Evolutionary conservation across 75 land plant genomes (phyloP).

Genomic region (Ceratopteris richardii): DNA sequence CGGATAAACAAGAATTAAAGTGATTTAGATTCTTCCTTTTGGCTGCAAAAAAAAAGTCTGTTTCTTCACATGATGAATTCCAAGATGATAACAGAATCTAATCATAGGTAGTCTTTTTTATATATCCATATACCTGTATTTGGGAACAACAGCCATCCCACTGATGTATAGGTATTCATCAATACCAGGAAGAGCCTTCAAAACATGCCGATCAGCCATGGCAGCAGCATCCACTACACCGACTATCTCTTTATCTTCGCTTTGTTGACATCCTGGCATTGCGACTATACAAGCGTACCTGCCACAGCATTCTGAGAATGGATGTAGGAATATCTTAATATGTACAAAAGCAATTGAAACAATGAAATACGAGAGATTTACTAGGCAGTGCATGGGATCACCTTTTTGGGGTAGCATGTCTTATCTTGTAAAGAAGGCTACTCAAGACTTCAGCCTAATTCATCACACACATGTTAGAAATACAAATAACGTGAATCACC

Average conservation of each 20-base stretch:
- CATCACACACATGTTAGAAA: no score
- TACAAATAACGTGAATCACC: no score
- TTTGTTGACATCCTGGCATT: constrained; percentile 20
- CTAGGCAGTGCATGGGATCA: no score
- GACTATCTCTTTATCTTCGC: constrained; percentile 24
- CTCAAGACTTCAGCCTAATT: constrained; percentile 88
- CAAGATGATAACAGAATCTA: no score
- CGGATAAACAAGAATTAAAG: no score
- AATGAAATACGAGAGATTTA: background rate
- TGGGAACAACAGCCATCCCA: constrained; percentile 69
- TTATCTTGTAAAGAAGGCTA: constrained; percentile 54
- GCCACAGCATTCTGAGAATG: constrained; percentile 4
- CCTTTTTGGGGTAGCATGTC: constrained; percentile 75
- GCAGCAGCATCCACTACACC: constrained; percentile 92
- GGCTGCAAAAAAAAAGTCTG: no score
- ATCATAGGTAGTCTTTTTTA: no score
- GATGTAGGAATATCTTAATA: background rate
- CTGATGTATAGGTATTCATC: constrained; percentile 82
- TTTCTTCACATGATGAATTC: no score
- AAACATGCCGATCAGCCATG: constrained; percentile 41
- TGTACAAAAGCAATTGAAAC: background rate
- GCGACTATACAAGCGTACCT: constrained; percentile 97
- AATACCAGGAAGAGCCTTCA: constrained; percentile 47
- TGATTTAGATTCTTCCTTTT: no score
- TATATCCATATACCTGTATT: constrained; percentile 73